A percentile compares a stretch with the other conserved stretches of the same genome.
phyloP scores from a whole-genome alignment of 257 asterid species.

The Nicotiana tabacum region DNA sequence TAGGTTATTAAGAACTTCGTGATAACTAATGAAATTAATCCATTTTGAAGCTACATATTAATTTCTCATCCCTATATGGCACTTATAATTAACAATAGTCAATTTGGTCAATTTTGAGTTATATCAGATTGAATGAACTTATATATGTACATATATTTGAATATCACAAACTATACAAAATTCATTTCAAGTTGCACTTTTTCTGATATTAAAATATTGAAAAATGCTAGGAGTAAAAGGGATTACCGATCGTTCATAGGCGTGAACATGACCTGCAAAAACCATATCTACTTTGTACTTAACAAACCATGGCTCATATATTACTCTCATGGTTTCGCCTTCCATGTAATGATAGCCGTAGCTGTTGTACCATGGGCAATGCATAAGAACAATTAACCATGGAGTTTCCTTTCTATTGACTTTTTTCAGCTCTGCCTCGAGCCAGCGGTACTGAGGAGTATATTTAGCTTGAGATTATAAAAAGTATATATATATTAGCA shows the following conservation, averaged over 20 bases:
- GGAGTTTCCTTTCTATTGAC: slow-evolving; percentile 80
- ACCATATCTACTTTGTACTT: slow-evolving; percentile 73
- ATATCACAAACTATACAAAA: too few relatives aligned
- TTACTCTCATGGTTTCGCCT: slow-evolving; percentile 87
- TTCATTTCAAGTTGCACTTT: too few relatives aligned
- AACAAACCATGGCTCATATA: slow-evolving; percentile 75
- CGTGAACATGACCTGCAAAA: slow-evolving; percentile 89
- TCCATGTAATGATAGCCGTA: slow-evolving; percentile 70
- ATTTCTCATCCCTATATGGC: too few relatives aligned
- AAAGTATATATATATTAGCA: background rate
- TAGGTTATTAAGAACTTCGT: too few relatives aligned
- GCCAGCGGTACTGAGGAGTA: slow-evolving; percentile 78
- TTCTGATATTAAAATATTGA: too few relatives aligned
- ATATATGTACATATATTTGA: too few relatives aligned
- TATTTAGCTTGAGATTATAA: slow-evolving; percentile 41
- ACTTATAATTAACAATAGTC: too few relatives aligned
- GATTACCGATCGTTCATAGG: slow-evolving; percentile 72
- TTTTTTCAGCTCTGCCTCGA: slow-evolving; percentile 52
- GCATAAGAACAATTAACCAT: slow-evolving; percentile 79
- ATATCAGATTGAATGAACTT: too few relatives aligned
- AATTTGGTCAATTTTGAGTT: too few relatives aligned
- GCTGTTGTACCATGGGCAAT: slow-evolving; percentile 93
- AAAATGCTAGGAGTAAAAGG: too few relatives aligned
- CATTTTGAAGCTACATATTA: too few relatives aligned
- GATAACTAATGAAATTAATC: too few relatives aligned